These are phyloP conservation scores for Pezicula neosporulosa DNA, from an alignment of 2,329 filamentous ascomycete species.

Conservation along the genomic window DNA sequence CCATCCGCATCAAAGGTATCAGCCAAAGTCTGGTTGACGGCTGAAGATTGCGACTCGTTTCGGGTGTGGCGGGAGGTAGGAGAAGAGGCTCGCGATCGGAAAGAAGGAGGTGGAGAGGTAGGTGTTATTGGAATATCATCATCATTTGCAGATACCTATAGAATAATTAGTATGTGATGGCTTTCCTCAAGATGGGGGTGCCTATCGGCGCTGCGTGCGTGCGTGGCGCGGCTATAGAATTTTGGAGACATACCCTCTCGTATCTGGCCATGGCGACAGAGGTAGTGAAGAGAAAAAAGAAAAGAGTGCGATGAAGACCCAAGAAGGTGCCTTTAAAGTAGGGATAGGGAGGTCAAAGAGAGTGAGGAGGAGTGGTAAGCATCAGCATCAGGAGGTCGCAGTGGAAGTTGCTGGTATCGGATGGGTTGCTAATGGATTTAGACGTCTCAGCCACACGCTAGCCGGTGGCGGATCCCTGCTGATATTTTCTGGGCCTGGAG, in stretches of 20 bases:
- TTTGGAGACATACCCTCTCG: slow-evolving; percentile 46
- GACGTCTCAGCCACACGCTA: no score
- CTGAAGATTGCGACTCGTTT: slow-evolving; percentile 36
- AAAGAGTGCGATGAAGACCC: slow-evolving; percentile 12
- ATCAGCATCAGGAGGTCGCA: not conserved
- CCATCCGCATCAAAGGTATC: slow-evolving; percentile 88
- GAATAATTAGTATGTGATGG: slow-evolving; percentile 1
- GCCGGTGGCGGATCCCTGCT: no score
- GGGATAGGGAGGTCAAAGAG: slow-evolving; percentile 12
- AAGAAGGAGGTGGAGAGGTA: slow-evolving; percentile 72
- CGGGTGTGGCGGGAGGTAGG: slow-evolving; percentile 42
- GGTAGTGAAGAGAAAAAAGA: slow-evolving; percentile 16
- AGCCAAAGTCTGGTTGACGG: slow-evolving; percentile 75
- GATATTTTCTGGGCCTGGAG: no score
- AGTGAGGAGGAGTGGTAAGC: slow-evolving; percentile 6
- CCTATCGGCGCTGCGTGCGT: slow-evolving; percentile 6
- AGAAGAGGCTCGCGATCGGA: slow-evolving; percentile 80
- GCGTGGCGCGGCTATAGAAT: slow-evolving; percentile 15
- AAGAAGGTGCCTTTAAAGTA: slow-evolving; percentile 11
- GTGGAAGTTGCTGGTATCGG: not conserved
- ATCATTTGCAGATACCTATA: slow-evolving; percentile 56
- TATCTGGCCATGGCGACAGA: slow-evolving; percentile 34
- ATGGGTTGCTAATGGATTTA: not conserved
- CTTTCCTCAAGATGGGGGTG: not conserved
- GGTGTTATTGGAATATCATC: slow-evolving; percentile 39